These are phyloP conservation scores for Colletotrichum sansevieriae DNA, from an alignment of 2,329 filamentous ascomycete species.

Conservation along the genomic window DNA sequence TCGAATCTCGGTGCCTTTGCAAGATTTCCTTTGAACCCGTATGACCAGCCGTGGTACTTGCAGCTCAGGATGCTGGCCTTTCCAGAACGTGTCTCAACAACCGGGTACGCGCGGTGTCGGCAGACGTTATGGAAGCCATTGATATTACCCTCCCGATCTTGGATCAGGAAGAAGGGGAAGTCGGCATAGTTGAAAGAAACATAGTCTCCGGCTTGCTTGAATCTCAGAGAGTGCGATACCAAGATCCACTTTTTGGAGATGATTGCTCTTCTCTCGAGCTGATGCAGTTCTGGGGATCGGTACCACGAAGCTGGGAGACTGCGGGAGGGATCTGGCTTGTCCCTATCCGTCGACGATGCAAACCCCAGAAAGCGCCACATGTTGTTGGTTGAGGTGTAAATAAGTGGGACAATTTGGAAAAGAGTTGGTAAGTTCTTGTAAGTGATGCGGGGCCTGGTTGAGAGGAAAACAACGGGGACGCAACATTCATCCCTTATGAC, in stretches of 20 bases:
- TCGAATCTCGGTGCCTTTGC: constrained; percentile 59
- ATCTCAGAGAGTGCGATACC: constrained; percentile 44
- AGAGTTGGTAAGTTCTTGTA: background rate
- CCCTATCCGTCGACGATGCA: constrained; percentile 1
- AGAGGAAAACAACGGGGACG: constrained; percentile 13
- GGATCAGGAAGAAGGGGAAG: constrained; percentile 44
- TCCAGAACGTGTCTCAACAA: constrained; percentile 42
- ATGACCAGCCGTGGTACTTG: constrained; percentile 61
- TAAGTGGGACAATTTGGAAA: constrained; percentile 12
- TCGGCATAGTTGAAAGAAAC: constrained; percentile 43
- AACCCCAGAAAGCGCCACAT: constrained; percentile 38
- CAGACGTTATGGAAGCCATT: constrained; percentile 44
- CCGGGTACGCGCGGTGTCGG: constrained; percentile 43
- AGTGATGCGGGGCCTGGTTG: background rate
- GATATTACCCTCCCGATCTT: constrained; percentile 43
- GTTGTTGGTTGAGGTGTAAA: background rate
- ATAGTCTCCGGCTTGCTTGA: constrained; percentile 42
- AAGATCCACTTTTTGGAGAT: constrained; percentile 54
- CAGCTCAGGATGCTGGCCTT: constrained; percentile 40
- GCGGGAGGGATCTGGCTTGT: constrained; percentile 35
- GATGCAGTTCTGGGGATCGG: constrained; percentile 51
- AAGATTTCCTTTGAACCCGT: constrained; percentile 56
- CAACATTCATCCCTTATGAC: constrained; percentile 20
- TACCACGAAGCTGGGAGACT: constrained; percentile 47
- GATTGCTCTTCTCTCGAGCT: constrained; percentile 55